These are phyloP conservation scores for Aurantiochytrium sp. DNA, from an alignment of 108 stramenopile genomes.

Conservation along the genomic window DNA sequence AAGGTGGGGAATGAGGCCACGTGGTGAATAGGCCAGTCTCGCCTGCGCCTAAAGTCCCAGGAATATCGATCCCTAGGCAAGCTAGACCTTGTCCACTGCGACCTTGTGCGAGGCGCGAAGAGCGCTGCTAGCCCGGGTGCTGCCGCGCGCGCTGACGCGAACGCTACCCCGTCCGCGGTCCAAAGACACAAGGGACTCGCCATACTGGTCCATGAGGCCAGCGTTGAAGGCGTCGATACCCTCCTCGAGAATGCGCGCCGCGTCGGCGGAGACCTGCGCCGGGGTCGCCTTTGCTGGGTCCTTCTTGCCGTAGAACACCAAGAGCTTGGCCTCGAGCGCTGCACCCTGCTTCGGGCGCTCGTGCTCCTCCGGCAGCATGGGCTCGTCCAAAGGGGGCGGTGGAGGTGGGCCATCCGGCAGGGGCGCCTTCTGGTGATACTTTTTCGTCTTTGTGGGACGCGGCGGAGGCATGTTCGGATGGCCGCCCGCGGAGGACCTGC, in stretches of 20 bases:
- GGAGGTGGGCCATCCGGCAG: not conserved
- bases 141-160: not conserved
- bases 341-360: not conserved
- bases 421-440: not conserved
- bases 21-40: too few relatives aligned
- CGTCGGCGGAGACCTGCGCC: not conserved
- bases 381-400: not conserved
- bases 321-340: not conserved
- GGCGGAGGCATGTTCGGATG: conserved; percentile 1
- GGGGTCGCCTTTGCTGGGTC: not conserved
- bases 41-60: too few relatives aligned
- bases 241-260: not conserved
- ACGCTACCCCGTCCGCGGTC: not conserved
- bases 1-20: too few relatives aligned
- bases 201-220: not conserved
- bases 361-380: not conserved
- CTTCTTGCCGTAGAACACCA: not conserved
- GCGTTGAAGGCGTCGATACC: conserved; percentile 2
- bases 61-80: too few relatives aligned
- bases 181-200: not conserved
- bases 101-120: not conserved
- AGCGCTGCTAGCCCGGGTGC: not conserved
- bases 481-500: not conserved
- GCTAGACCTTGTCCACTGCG: not conserved
- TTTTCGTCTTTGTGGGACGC: not conserved